phyloP scores from a whole-genome alignment of 1,284 basidiomycete genomes.

The Omphalotus olearius region DNA sequence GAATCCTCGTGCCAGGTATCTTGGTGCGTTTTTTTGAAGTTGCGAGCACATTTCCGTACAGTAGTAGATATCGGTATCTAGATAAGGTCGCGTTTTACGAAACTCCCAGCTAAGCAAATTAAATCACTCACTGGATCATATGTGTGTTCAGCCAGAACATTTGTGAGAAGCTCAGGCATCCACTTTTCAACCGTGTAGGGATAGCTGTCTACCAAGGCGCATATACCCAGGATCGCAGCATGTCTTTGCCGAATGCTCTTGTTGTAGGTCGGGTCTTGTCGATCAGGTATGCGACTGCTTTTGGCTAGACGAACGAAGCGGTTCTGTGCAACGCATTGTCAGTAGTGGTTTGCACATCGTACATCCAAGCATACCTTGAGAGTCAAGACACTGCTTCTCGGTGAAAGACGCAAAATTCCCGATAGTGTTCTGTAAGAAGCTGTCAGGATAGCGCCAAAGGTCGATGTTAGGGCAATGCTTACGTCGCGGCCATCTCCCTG shows the following conservation, averaged over 20 bases:
- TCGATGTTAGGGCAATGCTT: conserved; percentile 19
- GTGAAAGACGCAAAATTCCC: conserved; percentile 77
- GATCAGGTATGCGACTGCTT: conserved; percentile 52
- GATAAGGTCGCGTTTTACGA: background rate
- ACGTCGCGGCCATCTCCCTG: conserved; percentile 73
- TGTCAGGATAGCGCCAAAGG: conserved; percentile 2
- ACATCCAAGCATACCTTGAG: conserved; percentile 44
- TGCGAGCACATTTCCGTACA: conserved; percentile 68
- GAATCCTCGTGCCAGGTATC: conserved; percentile 85
- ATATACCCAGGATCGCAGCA: conserved; percentile 75
- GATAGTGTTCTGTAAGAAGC: conserved; percentile 58
- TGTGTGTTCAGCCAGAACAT: conserved; percentile 73
- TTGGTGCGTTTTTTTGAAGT: conserved; percentile 75
- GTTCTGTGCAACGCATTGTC: conserved; percentile 34
- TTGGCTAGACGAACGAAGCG: conserved; percentile 67
- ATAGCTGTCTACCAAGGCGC: conserved; percentile 76
- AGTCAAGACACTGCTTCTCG: conserved; percentile 67
- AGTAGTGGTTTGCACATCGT: background rate
- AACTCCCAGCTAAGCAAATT: background rate
- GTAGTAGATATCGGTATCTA: conserved; percentile 72
- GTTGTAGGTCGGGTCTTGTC: conserved; percentile 55
- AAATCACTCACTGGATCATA: conserved; percentile 62
- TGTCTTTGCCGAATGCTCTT: conserved; percentile 68
- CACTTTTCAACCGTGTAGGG: conserved; percentile 85
- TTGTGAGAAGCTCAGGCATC: conserved; percentile 74